A percentile compares a stretch with the other conserved stretches of the same genome.
Evolutionary conservation across 2,329 filamentous ascomycete genomes (phyloP).

Genomic region (Chaetomium olivaceum): DNA sequence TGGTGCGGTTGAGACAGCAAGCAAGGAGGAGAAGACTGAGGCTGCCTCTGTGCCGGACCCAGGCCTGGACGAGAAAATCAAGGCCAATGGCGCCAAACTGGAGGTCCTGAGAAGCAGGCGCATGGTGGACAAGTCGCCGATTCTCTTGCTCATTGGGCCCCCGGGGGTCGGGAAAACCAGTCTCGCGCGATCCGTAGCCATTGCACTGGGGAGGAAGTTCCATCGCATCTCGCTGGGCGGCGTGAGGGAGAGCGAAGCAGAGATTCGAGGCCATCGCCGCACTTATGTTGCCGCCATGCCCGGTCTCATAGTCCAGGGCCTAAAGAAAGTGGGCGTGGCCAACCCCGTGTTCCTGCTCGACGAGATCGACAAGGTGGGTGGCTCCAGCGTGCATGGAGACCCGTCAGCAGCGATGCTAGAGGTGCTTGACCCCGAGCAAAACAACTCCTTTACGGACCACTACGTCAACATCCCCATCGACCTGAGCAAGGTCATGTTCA

Average conservation of each 20-base stretch:
- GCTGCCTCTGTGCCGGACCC: constrained; percentile 22
- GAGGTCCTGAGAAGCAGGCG: constrained; percentile 77
- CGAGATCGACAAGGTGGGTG: constrained; percentile 96
- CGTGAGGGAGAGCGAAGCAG: constrained; percentile 92
- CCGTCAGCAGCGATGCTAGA: constrained; percentile 97
- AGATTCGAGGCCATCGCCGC: constrained; percentile 90
- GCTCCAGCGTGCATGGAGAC: constrained; percentile 89
- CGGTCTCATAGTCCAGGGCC: constrained; percentile 85
- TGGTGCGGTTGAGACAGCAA: constrained; percentile 47
- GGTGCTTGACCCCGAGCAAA: constrained; percentile 95
- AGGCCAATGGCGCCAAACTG: constrained; percentile 61
- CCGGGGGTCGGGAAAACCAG: constrained; percentile 97
- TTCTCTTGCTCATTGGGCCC: constrained; percentile 87
- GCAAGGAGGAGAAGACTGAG: constrained; percentile 34
- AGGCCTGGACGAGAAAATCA: constrained; percentile 39
- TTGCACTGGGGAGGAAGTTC: constrained; percentile 90
- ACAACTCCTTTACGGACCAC: constrained; percentile 91
- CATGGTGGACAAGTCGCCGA: constrained; percentile 93
- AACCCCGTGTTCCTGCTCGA: constrained; percentile 96
- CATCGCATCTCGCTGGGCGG: constrained; percentile 95
- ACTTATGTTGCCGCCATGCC: constrained; percentile 99
- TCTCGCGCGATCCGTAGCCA: constrained; percentile 87
- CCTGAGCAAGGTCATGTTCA: constrained; percentile 93
- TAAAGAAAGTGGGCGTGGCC: constrained; percentile 92
- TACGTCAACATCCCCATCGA: constrained; percentile 96